A percentile compares a stretch with the other conserved stretches of the same genome.
Evolutionary conservation across 2,329 filamentous ascomycete species (phyloP).

Genomic region (Stagonosporopsis cucurbitacearum): DNA sequence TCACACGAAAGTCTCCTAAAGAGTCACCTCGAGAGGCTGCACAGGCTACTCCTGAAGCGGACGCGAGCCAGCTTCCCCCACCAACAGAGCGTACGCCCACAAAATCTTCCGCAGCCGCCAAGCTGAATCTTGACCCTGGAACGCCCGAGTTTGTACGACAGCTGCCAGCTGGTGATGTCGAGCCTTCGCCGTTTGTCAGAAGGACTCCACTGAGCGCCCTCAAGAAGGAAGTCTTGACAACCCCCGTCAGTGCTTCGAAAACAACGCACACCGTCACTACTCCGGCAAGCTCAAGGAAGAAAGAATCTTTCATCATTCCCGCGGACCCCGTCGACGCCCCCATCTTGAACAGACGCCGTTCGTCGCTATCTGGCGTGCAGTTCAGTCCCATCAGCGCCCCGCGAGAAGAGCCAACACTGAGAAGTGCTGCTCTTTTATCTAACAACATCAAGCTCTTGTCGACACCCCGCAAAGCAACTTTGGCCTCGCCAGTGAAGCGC

Average conservation of each 20-base stretch:
- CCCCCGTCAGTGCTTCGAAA: conserved; percentile 32
- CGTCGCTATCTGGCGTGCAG: conserved; percentile 43
- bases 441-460: conserved; percentile 57
- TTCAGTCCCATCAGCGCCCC: conserved; percentile 44
- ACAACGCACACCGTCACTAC: conserved; percentile 21
- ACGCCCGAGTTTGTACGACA: conserved; percentile 39
- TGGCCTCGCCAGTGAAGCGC: conserved; percentile 52
- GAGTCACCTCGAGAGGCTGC: conserved; percentile 25
- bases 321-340: conserved; percentile 45
- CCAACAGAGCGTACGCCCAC: conserved; percentile 28
- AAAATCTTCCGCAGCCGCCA: conserved; percentile 33
- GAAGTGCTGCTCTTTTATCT: conserved; percentile 44
- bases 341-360: conserved; percentile 44
- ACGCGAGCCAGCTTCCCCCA: conserved; percentile 8
- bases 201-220: conserved; percentile 31
- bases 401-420: conserved; percentile 39
- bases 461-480: conserved; percentile 56
- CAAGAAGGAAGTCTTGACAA: conserved; percentile 29
- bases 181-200: conserved; percentile 46
- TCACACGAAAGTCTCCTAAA: conserved; percentile 33
- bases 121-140: conserved; percentile 34
- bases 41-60: conserved; percentile 20
- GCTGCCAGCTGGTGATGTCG: conserved; percentile 39
- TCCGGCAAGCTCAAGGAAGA: conserved; percentile 28
- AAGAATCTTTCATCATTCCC: conserved; percentile 29